Evolutionary conservation across 2,329 filamentous ascomycete genomes (phyloP), one percentile per base, ranked within the genome.

Genomic region (Scolecobasidium constrictum): DNA sequence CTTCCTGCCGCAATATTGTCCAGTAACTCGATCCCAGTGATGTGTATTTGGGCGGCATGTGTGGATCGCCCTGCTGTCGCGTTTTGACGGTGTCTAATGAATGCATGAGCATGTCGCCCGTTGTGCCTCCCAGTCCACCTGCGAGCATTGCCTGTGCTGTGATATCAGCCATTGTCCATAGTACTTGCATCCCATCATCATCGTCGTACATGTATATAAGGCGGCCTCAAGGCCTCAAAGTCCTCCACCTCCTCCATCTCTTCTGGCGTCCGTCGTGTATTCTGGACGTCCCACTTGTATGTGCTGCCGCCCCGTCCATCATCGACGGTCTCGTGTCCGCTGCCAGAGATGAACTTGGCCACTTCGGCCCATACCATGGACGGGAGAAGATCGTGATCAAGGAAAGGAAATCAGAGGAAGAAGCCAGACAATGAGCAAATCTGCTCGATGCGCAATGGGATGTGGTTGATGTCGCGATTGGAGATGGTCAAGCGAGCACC

Each of bases 31-130:
- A 84, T 31, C 83, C 84, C 62, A 96, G 79, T 13, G 86, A 90
- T 9, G 83, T 82, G 65, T 98, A 98, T 65, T 85, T 94, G 2
- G 92, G 83, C 17, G 92, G 92, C 47, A 94, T 75, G 59, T 92
- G 83, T 35, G 90, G 88, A 57, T 96, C 92, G 56, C 90, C 92
- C 65, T 98, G 92, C 62, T 98, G 93, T 53, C 92, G 78, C 37
- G 92, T 98, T 67, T 98, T 98, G 55, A 98, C 92, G 1, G 92
- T 98, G 63, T 98, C 92, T 56, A 98, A 75, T 36, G 90, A 96
- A 67, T 98, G 92, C 92, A 98, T 98, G 51, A 98, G 70, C 75
- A 98, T 83, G 63, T 98, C 92, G 46, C 93, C 92, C 44, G 83
- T 93, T 13, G 85, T 88, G 42, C 92, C 92, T 56, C 93, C 92